Evolutionary conservation across 1,284 basidiomycete species (phyloP).

Genomic region (Tilletia walkeri): DNA sequence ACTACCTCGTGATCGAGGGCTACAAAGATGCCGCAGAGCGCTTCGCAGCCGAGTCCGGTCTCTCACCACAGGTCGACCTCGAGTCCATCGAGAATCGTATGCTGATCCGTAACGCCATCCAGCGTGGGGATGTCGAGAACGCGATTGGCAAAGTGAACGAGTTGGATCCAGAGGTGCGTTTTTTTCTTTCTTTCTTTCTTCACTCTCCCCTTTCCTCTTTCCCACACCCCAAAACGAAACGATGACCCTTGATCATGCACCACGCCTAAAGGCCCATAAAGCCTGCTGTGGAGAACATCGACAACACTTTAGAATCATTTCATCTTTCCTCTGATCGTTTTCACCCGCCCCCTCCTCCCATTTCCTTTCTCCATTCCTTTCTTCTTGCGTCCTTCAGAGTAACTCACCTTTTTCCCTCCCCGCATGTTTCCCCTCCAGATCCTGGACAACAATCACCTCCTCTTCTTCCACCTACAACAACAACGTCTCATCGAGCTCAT

Average conservation of each 20-base stretch:
- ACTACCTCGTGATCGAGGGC: slow-evolving; percentile 95
- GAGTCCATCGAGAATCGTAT: slow-evolving; percentile 89
- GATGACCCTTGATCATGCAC: slow-evolving; percentile 78
- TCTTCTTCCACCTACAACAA: slow-evolving; percentile 91
- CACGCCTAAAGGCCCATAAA: slow-evolving; percentile 72
- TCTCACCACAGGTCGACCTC: slow-evolving; percentile 73
- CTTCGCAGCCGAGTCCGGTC: slow-evolving; percentile 81
- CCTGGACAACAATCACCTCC: slow-evolving; percentile 81
- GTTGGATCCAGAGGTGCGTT: slow-evolving; percentile 88
- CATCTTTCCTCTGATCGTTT: slow-evolving; percentile 14
- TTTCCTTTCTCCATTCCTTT: neutral
- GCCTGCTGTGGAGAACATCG: slow-evolving; percentile 12
- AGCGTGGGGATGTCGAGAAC: slow-evolving; percentile 89
- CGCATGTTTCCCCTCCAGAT: slow-evolving; percentile 65
- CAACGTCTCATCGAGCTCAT: slow-evolving; percentile 93
- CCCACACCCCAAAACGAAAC: slow-evolving; percentile 53
- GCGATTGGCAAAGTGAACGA: slow-evolving; percentile 92
- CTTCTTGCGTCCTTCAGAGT: neutral
- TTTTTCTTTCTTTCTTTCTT: slow-evolving; percentile 18
- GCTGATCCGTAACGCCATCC: slow-evolving; percentile 87
- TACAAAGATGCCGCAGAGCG: slow-evolving; percentile 93
- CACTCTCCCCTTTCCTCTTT: neutral
- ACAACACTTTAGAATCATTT: slow-evolving; percentile 6
- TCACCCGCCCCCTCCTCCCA: neutral
- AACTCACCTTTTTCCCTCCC: no score